Evolutionary conservation across 2,329 filamentous ascomycete genomes (phyloP).

Genomic region (Botryotinia convoluta): DNA sequence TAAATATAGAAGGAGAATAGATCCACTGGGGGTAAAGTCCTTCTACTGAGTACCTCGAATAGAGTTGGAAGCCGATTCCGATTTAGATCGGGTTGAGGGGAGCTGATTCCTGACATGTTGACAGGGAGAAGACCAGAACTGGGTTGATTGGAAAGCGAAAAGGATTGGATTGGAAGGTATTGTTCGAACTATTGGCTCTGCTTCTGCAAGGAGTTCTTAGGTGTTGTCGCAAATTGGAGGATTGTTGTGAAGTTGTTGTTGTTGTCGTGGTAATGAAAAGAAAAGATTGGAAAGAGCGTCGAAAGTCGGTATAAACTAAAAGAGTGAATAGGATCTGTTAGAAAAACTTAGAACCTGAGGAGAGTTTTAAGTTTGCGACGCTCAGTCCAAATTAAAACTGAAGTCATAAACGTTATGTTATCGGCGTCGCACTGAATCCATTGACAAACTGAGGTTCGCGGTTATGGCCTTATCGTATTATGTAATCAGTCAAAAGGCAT

Average conservation of each 20-base stretch:
- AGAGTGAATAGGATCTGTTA: constrained; percentile 1
- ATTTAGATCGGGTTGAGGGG: constrained; percentile 56
- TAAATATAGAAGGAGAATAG: constrained; percentile 99
- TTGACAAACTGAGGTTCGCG: neutral
- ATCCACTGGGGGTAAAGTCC: constrained; percentile 93
- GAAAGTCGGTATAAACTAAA: neutral
- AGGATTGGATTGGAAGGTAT: neutral
- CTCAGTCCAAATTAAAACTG: neutral
- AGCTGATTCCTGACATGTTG: constrained; percentile 42
- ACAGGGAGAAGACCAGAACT: neutral
- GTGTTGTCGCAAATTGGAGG: constrained; percentile 1
- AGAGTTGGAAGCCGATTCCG: constrained; percentile 90
- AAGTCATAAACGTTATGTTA: constrained; percentile 6
- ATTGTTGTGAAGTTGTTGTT: neutral
- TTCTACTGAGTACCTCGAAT: constrained; percentile 90
- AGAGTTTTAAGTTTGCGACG: neutral
- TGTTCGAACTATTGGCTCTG: neutral
- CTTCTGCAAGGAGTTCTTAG: constrained; percentile 13
- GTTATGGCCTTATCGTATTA: neutral
- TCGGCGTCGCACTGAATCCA: constrained; percentile 14
- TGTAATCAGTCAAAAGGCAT: neutral
- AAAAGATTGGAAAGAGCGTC: constrained; percentile 11
- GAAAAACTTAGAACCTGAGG: neutral
- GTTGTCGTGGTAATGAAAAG: constrained; percentile 4
- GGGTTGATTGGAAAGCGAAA: neutral